Evolutionary conservation across 2,329 filamentous ascomycete genomes (phyloP).

Genomic region (Alternaria arbusti): DNA sequence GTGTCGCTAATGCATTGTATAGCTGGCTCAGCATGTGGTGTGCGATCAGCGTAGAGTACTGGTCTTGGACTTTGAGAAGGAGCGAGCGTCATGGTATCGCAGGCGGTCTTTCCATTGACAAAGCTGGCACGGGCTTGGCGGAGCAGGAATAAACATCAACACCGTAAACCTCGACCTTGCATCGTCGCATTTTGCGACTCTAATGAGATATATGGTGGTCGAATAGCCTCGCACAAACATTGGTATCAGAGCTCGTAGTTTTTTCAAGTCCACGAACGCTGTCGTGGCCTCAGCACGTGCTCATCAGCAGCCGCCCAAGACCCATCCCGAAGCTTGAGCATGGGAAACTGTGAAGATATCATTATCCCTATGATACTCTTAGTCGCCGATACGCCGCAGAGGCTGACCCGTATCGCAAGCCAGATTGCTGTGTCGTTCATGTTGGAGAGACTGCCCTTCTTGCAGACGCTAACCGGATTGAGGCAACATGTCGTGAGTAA

Average conservation of each 20-base stretch:
- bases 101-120: background rate
- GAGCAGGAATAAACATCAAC: background rate
- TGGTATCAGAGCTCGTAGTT: no score
- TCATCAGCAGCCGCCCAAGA: background rate
- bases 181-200: background rate
- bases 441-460: background rate
- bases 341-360: background rate
- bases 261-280: no score
- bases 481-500: conserved; percentile 13
- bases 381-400: background rate
- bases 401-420: background rate
- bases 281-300: no score
- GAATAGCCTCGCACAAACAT: background rate
- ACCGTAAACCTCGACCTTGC: background rate
- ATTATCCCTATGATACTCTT: no score
- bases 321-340: background rate
- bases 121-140: background rate
- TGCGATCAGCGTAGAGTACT: background rate
- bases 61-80: background rate
- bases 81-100: background rate
- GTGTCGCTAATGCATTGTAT: background rate
- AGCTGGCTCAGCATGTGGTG: background rate
- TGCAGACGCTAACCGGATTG: conserved; percentile 5
- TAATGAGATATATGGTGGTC: background rate
- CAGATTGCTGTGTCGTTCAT: background rate